Percentiles rank a stretch among this genome's conserved stretches.
phyloP scores from a whole-genome alignment of 768 basidiomycete species.

The Suillus decipiens region DNA sequence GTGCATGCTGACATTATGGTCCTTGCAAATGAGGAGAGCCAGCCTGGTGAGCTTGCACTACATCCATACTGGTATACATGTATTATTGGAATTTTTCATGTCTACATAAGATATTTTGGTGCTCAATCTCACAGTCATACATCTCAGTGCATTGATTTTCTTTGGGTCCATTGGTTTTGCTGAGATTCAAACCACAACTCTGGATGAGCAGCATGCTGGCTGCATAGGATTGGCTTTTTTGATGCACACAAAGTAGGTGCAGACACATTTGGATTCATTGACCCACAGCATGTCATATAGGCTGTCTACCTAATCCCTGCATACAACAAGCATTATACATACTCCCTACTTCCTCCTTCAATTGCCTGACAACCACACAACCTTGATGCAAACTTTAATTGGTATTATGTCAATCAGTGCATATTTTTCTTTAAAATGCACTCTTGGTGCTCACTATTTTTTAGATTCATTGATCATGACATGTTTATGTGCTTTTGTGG shows the following conservation, averaged over 20 bases:
- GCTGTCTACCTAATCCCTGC: conserved; percentile 45
- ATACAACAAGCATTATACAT: conserved; percentile 30
- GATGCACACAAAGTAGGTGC: conserved; percentile 25
- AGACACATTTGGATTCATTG: conserved; percentile 47
- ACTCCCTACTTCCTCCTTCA: conserved; percentile 11
- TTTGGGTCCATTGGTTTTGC: conserved; percentile 41
- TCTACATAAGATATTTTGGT: conserved; percentile 4
- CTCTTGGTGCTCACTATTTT: background rate
- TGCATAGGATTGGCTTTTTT: conserved; percentile 45
- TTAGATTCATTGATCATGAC: conserved; percentile 41
- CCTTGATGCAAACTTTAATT: conserved; percentile 31
- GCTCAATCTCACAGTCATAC: conserved; percentile 22
- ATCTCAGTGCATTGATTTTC: conserved; percentile 35
- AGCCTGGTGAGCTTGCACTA: background rate
- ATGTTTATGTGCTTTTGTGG: conserved; percentile 33
- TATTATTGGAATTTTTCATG: conserved; percentile 38
- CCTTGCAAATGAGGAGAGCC: conserved; percentile 23
- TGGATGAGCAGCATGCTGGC: conserved; percentile 29
- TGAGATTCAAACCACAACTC: conserved; percentile 23
- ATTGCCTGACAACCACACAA: conserved; percentile 13
- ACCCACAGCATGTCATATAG: conserved; percentile 42
- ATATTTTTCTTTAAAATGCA: conserved; percentile 9
- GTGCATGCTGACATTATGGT: conserved; percentile 41
- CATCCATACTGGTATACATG: conserved; percentile 42
- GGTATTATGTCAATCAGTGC: conserved; percentile 38